A percentile compares a stretch with the other conserved stretches of the same genome.
These are phyloP conservation scores for Gymnopilus dilepis DNA, from an alignment of 768 basidiomycete genomes.

Conservation along the genomic window DNA sequence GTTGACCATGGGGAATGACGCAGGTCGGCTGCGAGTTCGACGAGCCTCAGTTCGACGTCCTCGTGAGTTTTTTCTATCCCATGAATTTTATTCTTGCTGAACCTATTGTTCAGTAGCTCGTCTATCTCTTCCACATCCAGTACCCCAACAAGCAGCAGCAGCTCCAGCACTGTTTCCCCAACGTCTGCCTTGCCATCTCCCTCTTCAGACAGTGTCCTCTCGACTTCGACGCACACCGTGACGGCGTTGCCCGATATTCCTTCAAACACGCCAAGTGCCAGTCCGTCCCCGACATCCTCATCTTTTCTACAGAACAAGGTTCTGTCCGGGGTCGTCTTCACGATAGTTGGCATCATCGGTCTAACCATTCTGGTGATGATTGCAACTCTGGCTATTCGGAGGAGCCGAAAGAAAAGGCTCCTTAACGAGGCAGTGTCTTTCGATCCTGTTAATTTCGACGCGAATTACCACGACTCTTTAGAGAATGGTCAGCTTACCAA, in stretches of 20 bases:
- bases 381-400: conserved; percentile 54
- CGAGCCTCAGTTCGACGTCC: conserved; percentile 6
- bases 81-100: neutral
- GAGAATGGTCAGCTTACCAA: conserved; percentile 18
- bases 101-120: conserved; percentile 2
- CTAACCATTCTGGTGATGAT: conserved; percentile 51
- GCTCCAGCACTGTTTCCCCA: conserved; percentile 7
- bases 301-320: conserved; percentile 70
- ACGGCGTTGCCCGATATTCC: conserved; percentile 5
- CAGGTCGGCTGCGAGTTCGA: conserved; percentile 6
- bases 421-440: conserved; percentile 56
- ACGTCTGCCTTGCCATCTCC: neutral
- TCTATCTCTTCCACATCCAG: conserved; percentile 14
- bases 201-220: conserved; percentile 1
- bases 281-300: conserved; percentile 7
- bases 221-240: conserved; percentile 16
- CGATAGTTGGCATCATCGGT: conserved; percentile 51
- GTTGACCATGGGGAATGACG: neutral
- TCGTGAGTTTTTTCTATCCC: conserved; percentile 3
- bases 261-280: neutral
- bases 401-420: conserved; percentile 47
- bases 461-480: conserved; percentile 25
- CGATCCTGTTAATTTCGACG: conserved; percentile 42
- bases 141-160: neutral
- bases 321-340: conserved; percentile 65